phyloP scores from a whole-genome alignment of 352 stramenopile genomes.

The Phytophthora quininea region DNA sequence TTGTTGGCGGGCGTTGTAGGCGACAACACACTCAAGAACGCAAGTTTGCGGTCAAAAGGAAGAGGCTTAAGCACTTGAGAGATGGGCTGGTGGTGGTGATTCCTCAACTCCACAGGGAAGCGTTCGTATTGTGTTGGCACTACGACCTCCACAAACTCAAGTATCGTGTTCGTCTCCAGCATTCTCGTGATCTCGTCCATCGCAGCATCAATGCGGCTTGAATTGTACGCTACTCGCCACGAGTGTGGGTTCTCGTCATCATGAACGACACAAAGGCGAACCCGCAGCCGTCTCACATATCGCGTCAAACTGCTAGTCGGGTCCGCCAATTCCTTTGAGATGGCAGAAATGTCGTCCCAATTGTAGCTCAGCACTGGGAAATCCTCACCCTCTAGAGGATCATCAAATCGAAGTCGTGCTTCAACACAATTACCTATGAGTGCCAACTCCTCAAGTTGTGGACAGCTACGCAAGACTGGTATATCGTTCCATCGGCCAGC shows the following conservation, averaged over 20 bases:
- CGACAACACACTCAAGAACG: constrained; percentile 7
- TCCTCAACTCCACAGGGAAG: not conserved
- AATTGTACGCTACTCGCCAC: not conserved
- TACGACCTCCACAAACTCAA: constrained; percentile 14
- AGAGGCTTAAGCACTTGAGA: not conserved
- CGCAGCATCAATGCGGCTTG: not conserved
- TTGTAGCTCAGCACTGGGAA: not conserved
- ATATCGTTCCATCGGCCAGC: not conserved
- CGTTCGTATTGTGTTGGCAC: not conserved
- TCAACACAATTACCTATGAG: not conserved
- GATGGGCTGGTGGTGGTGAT: constrained; percentile 8
- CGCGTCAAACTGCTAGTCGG: not conserved
- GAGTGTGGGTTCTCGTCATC: not conserved
- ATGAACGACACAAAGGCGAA: not conserved
- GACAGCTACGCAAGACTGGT: constrained; percentile 2
- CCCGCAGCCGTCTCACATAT: not conserved
- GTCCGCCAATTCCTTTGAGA: constrained; percentile 2
- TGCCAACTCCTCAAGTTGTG: constrained; percentile 5
- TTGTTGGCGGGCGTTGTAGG: not conserved
- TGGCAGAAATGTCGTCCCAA: constrained; percentile 3
- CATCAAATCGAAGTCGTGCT: constrained; percentile 1
- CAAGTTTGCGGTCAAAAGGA: not conserved
- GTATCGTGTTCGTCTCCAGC: constrained; percentile 1
- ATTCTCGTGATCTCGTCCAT: constrained; percentile 4
- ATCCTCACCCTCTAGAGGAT: not conserved